phyloP scores from a whole-genome alignment of 495 filamentous ascomycete genomes.

The Aspergillus bridgeri region DNA sequence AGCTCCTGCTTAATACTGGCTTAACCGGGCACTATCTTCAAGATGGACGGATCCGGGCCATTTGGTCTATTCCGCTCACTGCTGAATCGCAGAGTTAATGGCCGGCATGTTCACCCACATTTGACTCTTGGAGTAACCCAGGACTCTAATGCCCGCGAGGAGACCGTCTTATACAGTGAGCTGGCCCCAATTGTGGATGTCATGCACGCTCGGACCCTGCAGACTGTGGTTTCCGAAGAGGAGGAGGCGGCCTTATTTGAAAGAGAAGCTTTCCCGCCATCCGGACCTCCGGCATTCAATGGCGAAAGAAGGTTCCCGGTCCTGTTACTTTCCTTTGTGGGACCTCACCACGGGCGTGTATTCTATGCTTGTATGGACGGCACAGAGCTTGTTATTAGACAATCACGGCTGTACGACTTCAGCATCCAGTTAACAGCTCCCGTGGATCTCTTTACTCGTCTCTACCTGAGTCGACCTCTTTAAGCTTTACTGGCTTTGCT shows the following conservation, averaged over 20 bases:
- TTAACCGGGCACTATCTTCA: too few relatives aligned
- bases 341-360: slow-evolving; percentile 5
- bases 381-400: neutral
- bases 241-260: neutral
- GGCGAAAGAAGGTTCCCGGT: slow-evolving; percentile 2
- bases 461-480: neutral
- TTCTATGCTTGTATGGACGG: slow-evolving; percentile 10
- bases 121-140: neutral
- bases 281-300: neutral
- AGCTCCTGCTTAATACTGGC: too few relatives aligned
- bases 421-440: neutral
- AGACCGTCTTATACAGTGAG: neutral
- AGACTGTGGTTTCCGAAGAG: neutral
- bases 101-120: neutral
- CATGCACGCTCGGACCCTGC: slow-evolving; percentile 6
- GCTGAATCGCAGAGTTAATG: neutral
- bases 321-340: slow-evolving; percentile 3
- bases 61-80: too few relatives aligned
- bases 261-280: neutral
- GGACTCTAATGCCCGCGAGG: neutral
- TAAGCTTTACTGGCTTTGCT: neutral
- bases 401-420: slow-evolving; percentile 9
- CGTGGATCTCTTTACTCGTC: slow-evolving; percentile 4
- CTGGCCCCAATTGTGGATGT: neutral
- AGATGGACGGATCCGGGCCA: too few relatives aligned